These are phyloP conservation scores for Calocybe gangraenosa DNA, from an alignment of 768 basidiomycete genomes.

Conservation along the genomic window DNA sequence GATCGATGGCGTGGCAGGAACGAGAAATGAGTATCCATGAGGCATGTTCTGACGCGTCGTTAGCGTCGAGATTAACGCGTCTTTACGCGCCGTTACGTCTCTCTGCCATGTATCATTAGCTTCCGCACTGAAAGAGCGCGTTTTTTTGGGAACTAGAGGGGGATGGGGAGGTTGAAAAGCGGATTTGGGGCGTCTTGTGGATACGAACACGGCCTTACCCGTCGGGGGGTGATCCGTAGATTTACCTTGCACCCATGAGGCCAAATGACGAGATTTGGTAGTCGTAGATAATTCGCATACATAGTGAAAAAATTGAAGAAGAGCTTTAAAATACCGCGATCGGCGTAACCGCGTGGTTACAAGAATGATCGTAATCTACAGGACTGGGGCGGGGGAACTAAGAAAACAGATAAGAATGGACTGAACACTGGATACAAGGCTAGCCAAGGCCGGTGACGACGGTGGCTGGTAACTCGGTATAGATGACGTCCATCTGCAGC, in stretches of 20 bases:
- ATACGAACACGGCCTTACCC: conserved; percentile 18
- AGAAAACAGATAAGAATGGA: not conserved
- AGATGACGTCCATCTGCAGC: too few species aligned
- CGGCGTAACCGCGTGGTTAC: conserved; percentile 3
- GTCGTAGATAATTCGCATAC: too few species aligned
- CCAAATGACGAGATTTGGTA: conserved; percentile 4
- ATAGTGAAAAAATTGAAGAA: conserved; percentile 1
- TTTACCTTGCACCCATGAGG: conserved; percentile 23
- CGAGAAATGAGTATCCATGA: conserved; percentile 13
- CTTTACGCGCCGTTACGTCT: conserved; percentile 42
- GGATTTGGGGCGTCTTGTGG: not conserved
- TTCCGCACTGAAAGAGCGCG: conserved; percentile 9
- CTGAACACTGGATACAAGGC: not conserved
- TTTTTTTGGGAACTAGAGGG: conserved; percentile 4
- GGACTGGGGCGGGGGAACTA: conserved; percentile 2
- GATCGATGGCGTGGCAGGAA: conserved; percentile 17
- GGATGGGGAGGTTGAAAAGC: conserved; percentile 1
- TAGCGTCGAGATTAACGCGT: conserved; percentile 31
- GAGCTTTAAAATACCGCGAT: not conserved
- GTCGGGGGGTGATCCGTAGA: conserved; percentile 31
- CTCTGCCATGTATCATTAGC: conserved; percentile 1
- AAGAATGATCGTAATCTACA: too few species aligned
- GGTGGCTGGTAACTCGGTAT: not conserved
- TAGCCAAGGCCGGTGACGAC: too few species aligned
- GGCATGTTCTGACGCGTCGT: conserved; percentile 14